Evolutionary conservation across 2,329 filamentous ascomycete genomes (phyloP).

Genomic region (Tympanopsis confertula): DNA sequence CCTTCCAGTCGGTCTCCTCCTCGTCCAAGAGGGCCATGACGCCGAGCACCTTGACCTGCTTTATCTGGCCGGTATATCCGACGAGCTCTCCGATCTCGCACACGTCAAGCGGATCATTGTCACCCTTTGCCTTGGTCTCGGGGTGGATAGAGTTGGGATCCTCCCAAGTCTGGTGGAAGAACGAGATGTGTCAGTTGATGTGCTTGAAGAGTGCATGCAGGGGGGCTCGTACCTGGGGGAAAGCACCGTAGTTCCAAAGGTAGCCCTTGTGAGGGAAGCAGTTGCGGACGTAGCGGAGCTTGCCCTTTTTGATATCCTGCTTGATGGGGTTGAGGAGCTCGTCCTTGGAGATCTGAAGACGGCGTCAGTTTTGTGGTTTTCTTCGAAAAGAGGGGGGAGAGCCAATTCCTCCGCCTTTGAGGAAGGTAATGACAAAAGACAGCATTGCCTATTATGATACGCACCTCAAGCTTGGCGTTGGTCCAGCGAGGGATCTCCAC

Average conservation of each 20-base stretch:
- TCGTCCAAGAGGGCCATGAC: constrained; percentile 99
- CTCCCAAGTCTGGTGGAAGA: constrained; percentile 73
- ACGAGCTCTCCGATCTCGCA: constrained; percentile 99
- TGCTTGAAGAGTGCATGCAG: constrained; percentile 6
- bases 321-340: constrained; percentile 98
- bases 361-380: no score
- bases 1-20: constrained; percentile 99
- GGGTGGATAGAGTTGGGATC: constrained; percentile 92
- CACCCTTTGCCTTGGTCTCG: constrained; percentile 98
- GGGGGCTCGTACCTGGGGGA: constrained; percentile 67
- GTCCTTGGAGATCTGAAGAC: constrained; percentile 87
- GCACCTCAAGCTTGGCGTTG: constrained; percentile 97
- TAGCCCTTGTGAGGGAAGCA: constrained; percentile 99
- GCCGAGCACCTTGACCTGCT: constrained; percentile 99
- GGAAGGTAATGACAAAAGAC: no score
- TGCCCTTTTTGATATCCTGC: constrained; percentile 99
- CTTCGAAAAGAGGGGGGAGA: no score
- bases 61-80: constrained; percentile 88
- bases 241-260: constrained; percentile 99
- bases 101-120: constrained; percentile 98
- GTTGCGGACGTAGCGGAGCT: constrained; percentile 98
- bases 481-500: constrained; percentile 99
- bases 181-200: constrained; percentile 5
- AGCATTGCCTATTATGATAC: no score
- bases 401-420: no score